A percentile compares a stretch with the other conserved stretches of the same genome.
Conservation (phyloP, 768 basidiomycete species). For the Peribolospora kevripleyi region DNA sequence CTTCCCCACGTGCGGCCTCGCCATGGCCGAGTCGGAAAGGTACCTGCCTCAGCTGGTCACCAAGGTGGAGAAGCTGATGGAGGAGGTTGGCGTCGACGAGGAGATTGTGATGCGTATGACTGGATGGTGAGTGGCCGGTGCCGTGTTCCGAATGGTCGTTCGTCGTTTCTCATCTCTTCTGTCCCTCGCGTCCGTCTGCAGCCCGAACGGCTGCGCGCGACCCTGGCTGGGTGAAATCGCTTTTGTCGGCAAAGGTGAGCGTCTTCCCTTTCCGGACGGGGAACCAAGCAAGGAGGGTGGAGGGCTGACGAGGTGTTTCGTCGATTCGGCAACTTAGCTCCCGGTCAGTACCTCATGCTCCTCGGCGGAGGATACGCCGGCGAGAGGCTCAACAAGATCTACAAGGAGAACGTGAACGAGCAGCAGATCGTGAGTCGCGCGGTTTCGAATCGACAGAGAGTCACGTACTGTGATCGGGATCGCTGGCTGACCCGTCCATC, state of each 20-base stretch:
- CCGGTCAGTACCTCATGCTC: conserved; percentile 75
- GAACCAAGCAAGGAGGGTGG: neutral
- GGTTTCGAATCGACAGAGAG: no score
- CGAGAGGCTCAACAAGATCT: conserved; percentile 86
- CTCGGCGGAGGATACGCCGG: conserved; percentile 90
- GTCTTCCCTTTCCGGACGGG: neutral
- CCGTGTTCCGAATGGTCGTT: neutral
- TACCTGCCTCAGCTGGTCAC: conserved; percentile 79
- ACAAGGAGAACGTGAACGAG: conserved; percentile 27
- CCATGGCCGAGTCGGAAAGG: conserved; percentile 61
- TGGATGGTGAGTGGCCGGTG: conserved; percentile 26
- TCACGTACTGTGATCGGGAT: no score
- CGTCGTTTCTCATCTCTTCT: neutral
- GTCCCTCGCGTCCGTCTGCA: neutral
- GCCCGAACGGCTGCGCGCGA: conserved; percentile 69
- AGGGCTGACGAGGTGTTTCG: conserved; percentile 21
- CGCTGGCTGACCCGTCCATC: no score
- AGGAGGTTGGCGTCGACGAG: conserved; percentile 61
- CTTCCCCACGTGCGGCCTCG: conserved; percentile 77
- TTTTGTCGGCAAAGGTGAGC: conserved; percentile 16
- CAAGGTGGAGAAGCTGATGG: conserved; percentile 85
- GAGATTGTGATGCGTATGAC: conserved; percentile 98
- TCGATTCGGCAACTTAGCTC: conserved; percentile 53
- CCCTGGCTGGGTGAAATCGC: conserved; percentile 89
- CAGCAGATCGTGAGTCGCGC: conserved; percentile 7